phyloP scores from a whole-genome alignment of 2,329 filamentous ascomycete genomes.

The Cladophialophora psammophila region DNA sequence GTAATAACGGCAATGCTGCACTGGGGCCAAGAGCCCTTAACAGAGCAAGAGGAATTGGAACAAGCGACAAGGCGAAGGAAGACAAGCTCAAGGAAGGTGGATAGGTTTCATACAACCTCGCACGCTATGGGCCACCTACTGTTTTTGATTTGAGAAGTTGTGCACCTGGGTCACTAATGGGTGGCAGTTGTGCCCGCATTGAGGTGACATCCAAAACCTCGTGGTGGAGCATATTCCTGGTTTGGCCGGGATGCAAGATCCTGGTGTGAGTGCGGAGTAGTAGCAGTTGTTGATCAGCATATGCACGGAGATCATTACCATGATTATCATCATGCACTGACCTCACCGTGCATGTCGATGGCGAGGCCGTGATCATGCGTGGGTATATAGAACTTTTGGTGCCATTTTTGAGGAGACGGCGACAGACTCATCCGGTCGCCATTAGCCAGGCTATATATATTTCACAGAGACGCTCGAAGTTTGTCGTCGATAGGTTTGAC shows the following conservation, averaged over 20 bases:
- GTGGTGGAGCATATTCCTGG: constrained; percentile 5
- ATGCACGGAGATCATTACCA: neutral
- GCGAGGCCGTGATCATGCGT: neutral
- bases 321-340: constrained; percentile 1
- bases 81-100: neutral
- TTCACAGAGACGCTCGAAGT: constrained; percentile 30
- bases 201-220: constrained; percentile 10
- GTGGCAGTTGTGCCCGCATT: constrained; percentile 4
- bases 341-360: constrained; percentile 13
- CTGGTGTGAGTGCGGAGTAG: constrained; percentile 2
- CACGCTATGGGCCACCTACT: too few species aligned
- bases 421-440: neutral
- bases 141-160: too few species aligned
- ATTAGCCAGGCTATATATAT: neutral
- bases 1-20: neutral
- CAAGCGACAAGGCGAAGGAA: neutral
- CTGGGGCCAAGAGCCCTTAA: neutral
- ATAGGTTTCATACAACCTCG: too few species aligned
- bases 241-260: neutral
- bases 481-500: constrained; percentile 52
- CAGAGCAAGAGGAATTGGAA: neutral
- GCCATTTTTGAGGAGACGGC: neutral
- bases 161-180: too few species aligned
- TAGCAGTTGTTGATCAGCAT: neutral
- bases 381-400: neutral